Base-by-base conservation (phyloP, 1,139 yeast species). In the Blastobotrys malaysiensis region DNA sequence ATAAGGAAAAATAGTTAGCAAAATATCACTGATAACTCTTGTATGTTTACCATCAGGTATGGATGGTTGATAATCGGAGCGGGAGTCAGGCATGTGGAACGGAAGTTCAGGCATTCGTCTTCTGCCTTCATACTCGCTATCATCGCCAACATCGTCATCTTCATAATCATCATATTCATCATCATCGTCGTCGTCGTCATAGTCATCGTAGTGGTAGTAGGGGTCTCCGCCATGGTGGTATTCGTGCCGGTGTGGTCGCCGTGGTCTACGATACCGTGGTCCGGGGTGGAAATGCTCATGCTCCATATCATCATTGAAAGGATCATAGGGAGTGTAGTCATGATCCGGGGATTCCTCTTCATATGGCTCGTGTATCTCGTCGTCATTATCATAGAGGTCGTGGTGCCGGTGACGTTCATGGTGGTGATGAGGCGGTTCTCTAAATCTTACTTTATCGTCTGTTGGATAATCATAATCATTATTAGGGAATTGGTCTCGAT, bases 111-210 rank as follows among this genome's bases (percentile, higher is more conserved):
- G 7, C n/a, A 31, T 13, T 6, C 7, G 3, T 3, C 39, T 13
- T 31, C 39, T 31, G 16, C 7, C 39, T 3, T 11, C 39, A 16
- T 45, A 39, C 9, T 51, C 53, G 7, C 46, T 52, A 3, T 31
- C 46, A 1, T 45, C 51, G 2, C 49, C 51, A 14, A 52, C 56
- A n/a, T 31, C 43, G 14, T 48, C 46, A 5, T 43, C 31, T 11
- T 44, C 49, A 4, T 48, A 21, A 9, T 16, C 36, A 6, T 26
- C 43, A 14, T 27, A 51, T 45, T 9, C 31, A 13, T 49, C 14
- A 7, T 45, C 52, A n/a, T 48, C 49, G 7, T 50, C 53, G 16
- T 45, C 18, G 18, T 46, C 50, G 26, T 46, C 45, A 21, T 46
- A 46, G 51, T 27, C 53, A 47, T n/a, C 44, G 13, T 13, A 50